These are phyloP conservation scores for Apophysomyces elegans DNA, from an alignment of 371 early-diverging fungal genomes.

Conservation along the genomic window DNA sequence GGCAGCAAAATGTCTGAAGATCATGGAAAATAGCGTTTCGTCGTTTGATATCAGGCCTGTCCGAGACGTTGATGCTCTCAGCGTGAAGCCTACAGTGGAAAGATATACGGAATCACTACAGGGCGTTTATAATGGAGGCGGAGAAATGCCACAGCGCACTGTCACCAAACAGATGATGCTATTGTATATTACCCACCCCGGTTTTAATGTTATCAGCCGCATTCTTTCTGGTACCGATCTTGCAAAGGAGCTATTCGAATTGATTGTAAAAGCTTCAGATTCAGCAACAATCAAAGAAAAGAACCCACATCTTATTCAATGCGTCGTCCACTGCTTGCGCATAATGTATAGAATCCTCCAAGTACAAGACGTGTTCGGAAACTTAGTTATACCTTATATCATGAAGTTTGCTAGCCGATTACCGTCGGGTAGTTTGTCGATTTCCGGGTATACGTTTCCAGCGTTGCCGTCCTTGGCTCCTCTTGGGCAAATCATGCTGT, in stretches of 20 bases:
- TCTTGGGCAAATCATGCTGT: slow-evolving; percentile 77
- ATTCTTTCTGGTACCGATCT: slow-evolving; percentile 76
- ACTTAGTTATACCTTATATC: slow-evolving; percentile 65
- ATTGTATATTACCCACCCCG: slow-evolving; percentile 68
- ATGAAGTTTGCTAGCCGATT: slow-evolving; percentile 16
- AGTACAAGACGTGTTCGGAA: slow-evolving; percentile 70
- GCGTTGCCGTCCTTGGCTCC: slow-evolving; percentile 56
- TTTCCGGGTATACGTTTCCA: slow-evolving; percentile 27
- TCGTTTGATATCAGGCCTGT: slow-evolving; percentile 68
- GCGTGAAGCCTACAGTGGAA: background rate
- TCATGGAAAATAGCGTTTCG: slow-evolving; percentile 75
- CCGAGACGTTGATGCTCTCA: background rate
- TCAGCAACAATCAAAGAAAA: slow-evolving; percentile 32
- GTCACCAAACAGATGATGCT: slow-evolving; percentile 20
- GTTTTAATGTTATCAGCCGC: slow-evolving; percentile 77
- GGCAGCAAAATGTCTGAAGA: slow-evolving; percentile 63
- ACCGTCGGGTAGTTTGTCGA: slow-evolving; percentile 24
- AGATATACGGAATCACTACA: background rate
- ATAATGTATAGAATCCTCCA: slow-evolving; percentile 66
- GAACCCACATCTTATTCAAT: slow-evolving; percentile 24
- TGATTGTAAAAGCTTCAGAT: slow-evolving; percentile 58
- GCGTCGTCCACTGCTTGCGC: slow-evolving; percentile 60
- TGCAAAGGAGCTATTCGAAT: slow-evolving; percentile 62
- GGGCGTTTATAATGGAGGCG: slow-evolving; percentile 3
- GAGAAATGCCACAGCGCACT: background rate